A percentile compares a stretch with the other conserved stretches of the same genome.
phyloP scores from a whole-genome alignment of 2,329 filamentous ascomycete species.

The Penicillium brevicompactum region DNA sequence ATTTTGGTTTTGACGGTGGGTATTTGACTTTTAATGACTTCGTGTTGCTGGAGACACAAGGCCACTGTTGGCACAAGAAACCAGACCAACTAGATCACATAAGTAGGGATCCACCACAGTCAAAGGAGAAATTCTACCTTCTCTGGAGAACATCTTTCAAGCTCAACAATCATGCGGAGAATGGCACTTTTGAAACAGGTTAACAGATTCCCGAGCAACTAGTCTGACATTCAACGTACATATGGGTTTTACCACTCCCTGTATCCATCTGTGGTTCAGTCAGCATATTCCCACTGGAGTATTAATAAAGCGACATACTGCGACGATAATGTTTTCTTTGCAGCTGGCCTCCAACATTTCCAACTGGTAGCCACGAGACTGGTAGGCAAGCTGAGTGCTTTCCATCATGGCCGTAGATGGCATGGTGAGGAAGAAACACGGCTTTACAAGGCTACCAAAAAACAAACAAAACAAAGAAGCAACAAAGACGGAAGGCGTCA shows the following conservation, averaged over 20 bases:
- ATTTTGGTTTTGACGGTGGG: slow-evolving; percentile 60
- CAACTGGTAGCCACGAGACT: slow-evolving; percentile 65
- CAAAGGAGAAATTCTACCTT: slow-evolving; percentile 53
- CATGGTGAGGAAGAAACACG: neutral
- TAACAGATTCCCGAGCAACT: neutral
- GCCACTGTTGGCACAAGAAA: slow-evolving; percentile 71
- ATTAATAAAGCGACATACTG: slow-evolving; percentile 48
- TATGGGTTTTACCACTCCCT: slow-evolving; percentile 75
- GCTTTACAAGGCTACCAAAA: neutral
- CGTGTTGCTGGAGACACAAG: slow-evolving; percentile 67
- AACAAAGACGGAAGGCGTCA: neutral
- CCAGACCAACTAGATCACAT: slow-evolving; percentile 58
- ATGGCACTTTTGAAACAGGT: slow-evolving; percentile 56
- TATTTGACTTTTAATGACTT: slow-evolving; percentile 62
- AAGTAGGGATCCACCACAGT: neutral
- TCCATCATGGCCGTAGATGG: neutral
- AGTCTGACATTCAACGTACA: slow-evolving; percentile 54
- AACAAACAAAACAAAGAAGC: neutral
- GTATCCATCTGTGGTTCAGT: slow-evolving; percentile 68
- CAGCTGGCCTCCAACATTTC: slow-evolving; percentile 76
- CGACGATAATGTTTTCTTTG: slow-evolving; percentile 70
- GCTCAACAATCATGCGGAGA: slow-evolving; percentile 66
- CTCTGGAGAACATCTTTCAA: slow-evolving; percentile 55
- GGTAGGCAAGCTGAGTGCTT: slow-evolving; percentile 16
- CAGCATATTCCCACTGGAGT: neutral